These are phyloP conservation scores for Phytophthora pistaciae DNA, from an alignment of 352 stramenopile species.

Conservation along the genomic window DNA sequence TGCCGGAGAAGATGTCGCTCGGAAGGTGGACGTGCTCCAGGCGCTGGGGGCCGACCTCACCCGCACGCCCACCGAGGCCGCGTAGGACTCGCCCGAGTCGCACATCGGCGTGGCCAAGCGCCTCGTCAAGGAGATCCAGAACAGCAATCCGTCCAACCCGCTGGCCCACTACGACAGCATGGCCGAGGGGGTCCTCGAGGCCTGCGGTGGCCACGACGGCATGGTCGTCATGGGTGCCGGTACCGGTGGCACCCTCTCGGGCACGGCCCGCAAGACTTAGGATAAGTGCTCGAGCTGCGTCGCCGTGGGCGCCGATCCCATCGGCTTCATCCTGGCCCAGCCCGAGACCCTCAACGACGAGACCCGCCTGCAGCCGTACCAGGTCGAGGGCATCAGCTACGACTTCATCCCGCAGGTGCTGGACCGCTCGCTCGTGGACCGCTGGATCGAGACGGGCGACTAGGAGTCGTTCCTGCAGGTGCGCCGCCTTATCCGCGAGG, in stretches of 20 bases:
- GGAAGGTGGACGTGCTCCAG: constrained; percentile 97
- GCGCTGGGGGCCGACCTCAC: constrained; percentile 97
- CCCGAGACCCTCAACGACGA: constrained; percentile 95
- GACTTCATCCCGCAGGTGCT: constrained; percentile 98
- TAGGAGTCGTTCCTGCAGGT: constrained; percentile 95
- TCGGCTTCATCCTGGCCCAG: constrained; percentile 94
- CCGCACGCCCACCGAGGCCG: constrained; percentile 95
- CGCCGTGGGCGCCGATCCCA: constrained; percentile 91
- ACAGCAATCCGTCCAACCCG: constrained; percentile 97
- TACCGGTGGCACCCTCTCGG: constrained; percentile 96
- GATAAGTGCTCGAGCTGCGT: constrained; percentile 89
- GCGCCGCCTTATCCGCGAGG: constrained; percentile 94
- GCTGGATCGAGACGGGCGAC: constrained; percentile 96
- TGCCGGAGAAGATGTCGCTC: constrained; percentile 97
- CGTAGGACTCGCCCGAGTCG: constrained; percentile 95
- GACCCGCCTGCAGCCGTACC: constrained; percentile 90
- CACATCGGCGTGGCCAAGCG: constrained; percentile 95
- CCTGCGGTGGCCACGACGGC: constrained; percentile 94
- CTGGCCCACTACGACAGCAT: constrained; percentile 97
- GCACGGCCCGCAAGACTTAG: constrained; percentile 95
- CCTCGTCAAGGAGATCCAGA: constrained; percentile 95
- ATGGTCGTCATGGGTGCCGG: constrained; percentile 96
- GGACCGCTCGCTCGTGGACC: constrained; percentile 93
- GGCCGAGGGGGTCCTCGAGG: constrained; percentile 95
- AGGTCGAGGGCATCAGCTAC: constrained; percentile 98